Evolutionary conservation across 2,329 filamentous ascomycete species (phyloP).

Genomic region (Fusarium chaquense): DNA sequence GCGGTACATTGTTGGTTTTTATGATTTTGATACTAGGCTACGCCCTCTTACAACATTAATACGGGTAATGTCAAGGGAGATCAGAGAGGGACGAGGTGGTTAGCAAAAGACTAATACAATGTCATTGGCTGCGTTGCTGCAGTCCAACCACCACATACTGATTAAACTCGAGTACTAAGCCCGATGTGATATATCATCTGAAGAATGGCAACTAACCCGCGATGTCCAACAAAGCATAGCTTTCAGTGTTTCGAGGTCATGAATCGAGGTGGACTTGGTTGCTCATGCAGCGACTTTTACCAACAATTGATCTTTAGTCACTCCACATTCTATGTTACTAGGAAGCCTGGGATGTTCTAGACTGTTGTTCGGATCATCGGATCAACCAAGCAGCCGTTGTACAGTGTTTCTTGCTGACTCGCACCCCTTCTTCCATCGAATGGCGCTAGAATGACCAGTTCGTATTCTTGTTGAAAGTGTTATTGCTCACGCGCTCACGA

Average conservation of each 20-base stretch:
- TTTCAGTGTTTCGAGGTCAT: not conserved
- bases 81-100: constrained; percentile 11
- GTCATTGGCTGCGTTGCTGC: constrained; percentile 23
- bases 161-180: not conserved
- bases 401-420: constrained; percentile 9
- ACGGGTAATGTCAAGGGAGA: constrained; percentile 33
- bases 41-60: constrained; percentile 38
- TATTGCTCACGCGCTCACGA: constrained; percentile 37
- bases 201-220: not conserved
- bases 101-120: constrained; percentile 27
- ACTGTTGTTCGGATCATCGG: constrained; percentile 17
- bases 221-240: not conserved
- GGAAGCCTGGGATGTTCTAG: constrained; percentile 9
- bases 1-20: constrained; percentile 33
- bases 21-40: constrained; percentile 27
- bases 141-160: constrained; percentile 18
- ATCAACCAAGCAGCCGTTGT: constrained; percentile 26
- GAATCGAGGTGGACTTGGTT: not conserved
- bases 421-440: not conserved
- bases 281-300: not conserved
- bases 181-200: constrained; percentile 2
- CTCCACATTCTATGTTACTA: constrained; percentile 34
- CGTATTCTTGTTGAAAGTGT: constrained; percentile 31
- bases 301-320: constrained; percentile 4
- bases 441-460: constrained; percentile 8